These are phyloP conservation scores for Phylloporus arenicola DNA, from an alignment of 768 basidiomycete genomes.

Conservation along the genomic window DNA sequence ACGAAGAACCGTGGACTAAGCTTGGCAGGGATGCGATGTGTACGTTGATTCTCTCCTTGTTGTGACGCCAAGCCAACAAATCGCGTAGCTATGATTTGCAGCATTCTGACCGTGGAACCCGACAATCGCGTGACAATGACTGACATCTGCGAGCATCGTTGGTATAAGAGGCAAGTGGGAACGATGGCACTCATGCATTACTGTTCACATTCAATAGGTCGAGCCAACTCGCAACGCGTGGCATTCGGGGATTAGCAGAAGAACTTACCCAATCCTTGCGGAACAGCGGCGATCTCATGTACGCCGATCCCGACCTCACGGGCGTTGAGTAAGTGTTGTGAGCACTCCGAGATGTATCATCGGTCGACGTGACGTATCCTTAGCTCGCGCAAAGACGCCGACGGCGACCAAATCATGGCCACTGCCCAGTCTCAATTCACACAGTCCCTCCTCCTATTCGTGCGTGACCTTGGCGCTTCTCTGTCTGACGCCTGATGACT, in stretches of 20 bases:
- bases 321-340: conserved; percentile 27
- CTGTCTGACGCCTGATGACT: background rate
- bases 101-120: conserved; percentile 71
- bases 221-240: conserved; percentile 58
- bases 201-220: conserved; percentile 38
- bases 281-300: conserved; percentile 65
- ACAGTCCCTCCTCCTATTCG: conserved; percentile 75
- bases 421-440: conserved; percentile 71
- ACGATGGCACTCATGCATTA: too few relatives aligned
- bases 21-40: conserved; percentile 56
- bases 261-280: conserved; percentile 65
- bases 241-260: conserved; percentile 54
- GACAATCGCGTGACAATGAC: conserved; percentile 58
- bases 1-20: conserved; percentile 74
- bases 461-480: conserved; percentile 31
- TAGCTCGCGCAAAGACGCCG: conserved; percentile 36
- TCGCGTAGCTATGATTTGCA: conserved; percentile 62
- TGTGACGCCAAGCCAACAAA: background rate
- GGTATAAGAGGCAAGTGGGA: conserved; percentile 59
- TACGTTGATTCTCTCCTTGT: conserved; percentile 33
- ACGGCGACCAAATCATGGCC: conserved; percentile 59
- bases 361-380: background rate
- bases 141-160: conserved; percentile 56
- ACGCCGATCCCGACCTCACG: conserved; percentile 55
- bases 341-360: background rate